Evolutionary conservation across 169 alveolate genomes (phyloP).

Genomic region (Babesia divergens): DNA sequence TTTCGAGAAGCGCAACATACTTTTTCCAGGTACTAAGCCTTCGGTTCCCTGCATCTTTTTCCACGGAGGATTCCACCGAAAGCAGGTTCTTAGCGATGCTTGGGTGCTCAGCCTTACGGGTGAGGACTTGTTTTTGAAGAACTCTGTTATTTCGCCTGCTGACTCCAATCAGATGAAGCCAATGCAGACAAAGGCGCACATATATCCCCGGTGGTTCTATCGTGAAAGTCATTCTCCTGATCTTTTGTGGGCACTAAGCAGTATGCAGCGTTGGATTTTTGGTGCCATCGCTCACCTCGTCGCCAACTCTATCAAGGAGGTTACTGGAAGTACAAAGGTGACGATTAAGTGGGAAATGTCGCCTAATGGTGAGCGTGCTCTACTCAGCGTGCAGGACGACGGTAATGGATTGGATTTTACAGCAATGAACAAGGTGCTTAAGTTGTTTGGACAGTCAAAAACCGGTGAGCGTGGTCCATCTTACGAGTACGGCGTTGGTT

Average conservation of each 20-base stretch:
- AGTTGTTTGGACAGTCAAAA: slow-evolving; percentile 75
- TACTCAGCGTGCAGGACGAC: slow-evolving; percentile 79
- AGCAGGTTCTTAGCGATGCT: slow-evolving; percentile 73
- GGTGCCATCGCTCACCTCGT: slow-evolving; percentile 84
- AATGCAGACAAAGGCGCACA: slow-evolving; percentile 16
- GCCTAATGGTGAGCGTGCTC: slow-evolving; percentile 73
- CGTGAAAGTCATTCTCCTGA: slow-evolving; percentile 79
- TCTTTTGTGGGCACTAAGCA: slow-evolving; percentile 73
- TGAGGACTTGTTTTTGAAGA: slow-evolving; percentile 70
- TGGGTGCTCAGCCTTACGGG: slow-evolving; percentile 81
- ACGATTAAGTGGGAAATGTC: slow-evolving; percentile 68
- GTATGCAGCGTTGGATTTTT: slow-evolving; percentile 80
- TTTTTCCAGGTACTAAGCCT: slow-evolving; percentile 70
- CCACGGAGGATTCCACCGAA: slow-evolving; percentile 79
- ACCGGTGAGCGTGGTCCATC: slow-evolving; percentile 48
- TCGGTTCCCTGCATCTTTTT: slow-evolving; percentile 80
- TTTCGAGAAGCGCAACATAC: slow-evolving; percentile 74
- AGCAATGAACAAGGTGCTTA: slow-evolving; percentile 74
- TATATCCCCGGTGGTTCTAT: slow-evolving; percentile 75
- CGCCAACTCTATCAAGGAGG: slow-evolving; percentile 73
- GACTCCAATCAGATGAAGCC: slow-evolving; percentile 62
- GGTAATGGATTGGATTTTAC: slow-evolving; percentile 79
- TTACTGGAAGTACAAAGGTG: slow-evolving; percentile 66
- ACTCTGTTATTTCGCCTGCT: slow-evolving; percentile 42
- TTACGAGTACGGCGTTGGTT: slow-evolving; percentile 83